Base-by-base conservation (phyloP, 768 basidiomycete genomes). In the Trametes gibbosa region DNA sequence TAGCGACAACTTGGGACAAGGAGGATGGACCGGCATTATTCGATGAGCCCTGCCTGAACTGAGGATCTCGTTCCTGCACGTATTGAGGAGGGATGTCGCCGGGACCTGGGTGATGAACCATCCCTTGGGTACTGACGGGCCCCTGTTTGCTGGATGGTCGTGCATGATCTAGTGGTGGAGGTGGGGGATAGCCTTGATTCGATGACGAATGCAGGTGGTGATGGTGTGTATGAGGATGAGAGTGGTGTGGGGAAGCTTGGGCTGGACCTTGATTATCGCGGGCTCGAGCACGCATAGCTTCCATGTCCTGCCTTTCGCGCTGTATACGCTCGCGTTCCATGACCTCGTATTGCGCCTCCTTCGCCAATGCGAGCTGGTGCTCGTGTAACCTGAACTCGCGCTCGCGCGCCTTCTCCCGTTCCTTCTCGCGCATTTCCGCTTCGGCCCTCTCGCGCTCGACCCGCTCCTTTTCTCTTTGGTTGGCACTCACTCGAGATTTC, bases 291-390 rank as follows among this genome's bases (percentile, higher is more conserved):
- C 62, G 66, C 25, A 61, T 64, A 24, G 59, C 63, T 12, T 69
- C 66, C 69, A 68, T 65, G 40, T 63, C 67, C 59, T 66, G 65
- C 53, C 56, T 52, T 68, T 68, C 66, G 35, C 63, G 68, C 58
- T 66, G 65, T 39, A 56, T 46, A 14, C 61, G 47, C 37, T 66
- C 64, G 21, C 56, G 61, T 39, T 60, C 58, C 55, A 43, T 48
- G 35, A 37, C 41, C 46, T 63, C 66, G 45, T 58, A 57, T 55
- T 69, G 65, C 5, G 64, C 50, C 46, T 65, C 68, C 40, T 66
- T 56, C 34, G 46, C 55, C 42, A 50, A 19, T 42, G 50, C 48
- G 23, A 49, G 47, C n/a, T 64, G 64, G 29, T 50, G 52, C 51
- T 65, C 62, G 47, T 49, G 63, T 53, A 57, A 40, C 48, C 47